phyloP scores from a whole-genome alignment of 2,329 filamentous ascomycete species.

The Colletotrichum paranaense region DNA sequence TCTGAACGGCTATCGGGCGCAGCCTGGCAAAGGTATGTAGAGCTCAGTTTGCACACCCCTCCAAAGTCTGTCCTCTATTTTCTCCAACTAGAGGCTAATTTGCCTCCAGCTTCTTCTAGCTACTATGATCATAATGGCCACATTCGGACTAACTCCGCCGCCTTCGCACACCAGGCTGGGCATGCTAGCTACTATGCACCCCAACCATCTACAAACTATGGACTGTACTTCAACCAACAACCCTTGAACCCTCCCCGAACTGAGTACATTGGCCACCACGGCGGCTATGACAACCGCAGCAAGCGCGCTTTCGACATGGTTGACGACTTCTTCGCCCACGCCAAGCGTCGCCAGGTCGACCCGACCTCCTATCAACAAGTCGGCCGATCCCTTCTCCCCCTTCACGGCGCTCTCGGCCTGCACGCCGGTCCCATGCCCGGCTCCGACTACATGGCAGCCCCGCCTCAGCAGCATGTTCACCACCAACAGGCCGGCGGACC shows the following conservation, averaged over 20 bases:
- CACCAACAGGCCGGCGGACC: constrained; percentile 44
- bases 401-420: constrained; percentile 78
- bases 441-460: constrained; percentile 64
- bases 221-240: constrained; percentile 83
- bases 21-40: constrained; percentile 64
- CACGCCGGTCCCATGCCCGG: constrained; percentile 61
- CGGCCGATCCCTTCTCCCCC: constrained; percentile 85
- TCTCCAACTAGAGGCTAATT: constrained; percentile 54
- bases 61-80: constrained; percentile 40
- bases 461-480: constrained; percentile 60
- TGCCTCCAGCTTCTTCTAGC: constrained; percentile 60
- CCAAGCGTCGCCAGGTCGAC: constrained; percentile 92
- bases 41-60: constrained; percentile 34
- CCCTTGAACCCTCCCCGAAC: constrained; percentile 62
- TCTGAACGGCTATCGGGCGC: constrained; percentile 65
- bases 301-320: constrained; percentile 90
- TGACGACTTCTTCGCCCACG: constrained; percentile 93
- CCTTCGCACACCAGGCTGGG: constrained; percentile 67
- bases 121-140: constrained; percentile 76
- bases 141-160: constrained; percentile 67
- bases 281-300: constrained; percentile 71
- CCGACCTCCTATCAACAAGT: constrained; percentile 91
- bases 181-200: constrained; percentile 69
- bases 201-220: constrained; percentile 68
- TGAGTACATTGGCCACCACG: constrained; percentile 74